A percentile compares a stretch with the other conserved stretches of the same genome.
phyloP scores from a whole-genome alignment of 176 grass and related monocot genomes.

The Pontederia crassipes region DNA sequence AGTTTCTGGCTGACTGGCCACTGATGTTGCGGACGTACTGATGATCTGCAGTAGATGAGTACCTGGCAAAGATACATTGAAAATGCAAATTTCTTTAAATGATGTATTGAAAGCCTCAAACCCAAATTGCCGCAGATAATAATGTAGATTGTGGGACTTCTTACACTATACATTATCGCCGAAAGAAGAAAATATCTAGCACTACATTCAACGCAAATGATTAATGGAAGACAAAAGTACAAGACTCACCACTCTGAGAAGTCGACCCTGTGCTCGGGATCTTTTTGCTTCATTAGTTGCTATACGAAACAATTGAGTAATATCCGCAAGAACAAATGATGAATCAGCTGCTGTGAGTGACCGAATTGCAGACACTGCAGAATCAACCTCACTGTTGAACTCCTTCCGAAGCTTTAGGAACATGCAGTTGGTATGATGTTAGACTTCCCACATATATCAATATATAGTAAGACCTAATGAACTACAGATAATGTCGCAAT shows the following conservation, averaged over 20 bases:
- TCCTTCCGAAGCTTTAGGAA: slow-evolving; percentile 53
- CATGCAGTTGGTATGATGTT: too few relatives aligned
- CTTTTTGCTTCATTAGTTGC: slow-evolving; percentile 59
- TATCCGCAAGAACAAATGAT: slow-evolving; percentile 36
- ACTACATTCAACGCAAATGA: neutral
- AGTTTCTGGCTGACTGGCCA: slow-evolving; percentile 72
- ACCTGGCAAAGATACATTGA: slow-evolving; percentile 29
- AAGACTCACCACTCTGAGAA: slow-evolving; percentile 69
- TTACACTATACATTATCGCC: too few relatives aligned
- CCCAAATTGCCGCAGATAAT: too few relatives aligned
- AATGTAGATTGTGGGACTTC: too few relatives aligned
- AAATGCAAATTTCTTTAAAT: neutral
- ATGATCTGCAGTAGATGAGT: slow-evolving; percentile 88
- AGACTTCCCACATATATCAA: too few relatives aligned
- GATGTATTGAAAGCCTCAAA: too few relatives aligned
- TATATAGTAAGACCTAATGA: too few relatives aligned
- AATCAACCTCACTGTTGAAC: slow-evolving; percentile 60
- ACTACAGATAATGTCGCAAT: too few relatives aligned
- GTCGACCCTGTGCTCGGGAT: slow-evolving; percentile 48
- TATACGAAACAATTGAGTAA: slow-evolving; percentile 82
- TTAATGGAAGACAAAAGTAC: neutral
- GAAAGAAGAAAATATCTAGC: too few relatives aligned
- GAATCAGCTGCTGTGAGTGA: slow-evolving; percentile 32
- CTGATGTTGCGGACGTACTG: slow-evolving; percentile 52
- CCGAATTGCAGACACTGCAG: slow-evolving; percentile 30